Base-by-base conservation (phyloP, 2,329 filamentous ascomycete genomes). In the Cercospora nicotianae region DNA sequence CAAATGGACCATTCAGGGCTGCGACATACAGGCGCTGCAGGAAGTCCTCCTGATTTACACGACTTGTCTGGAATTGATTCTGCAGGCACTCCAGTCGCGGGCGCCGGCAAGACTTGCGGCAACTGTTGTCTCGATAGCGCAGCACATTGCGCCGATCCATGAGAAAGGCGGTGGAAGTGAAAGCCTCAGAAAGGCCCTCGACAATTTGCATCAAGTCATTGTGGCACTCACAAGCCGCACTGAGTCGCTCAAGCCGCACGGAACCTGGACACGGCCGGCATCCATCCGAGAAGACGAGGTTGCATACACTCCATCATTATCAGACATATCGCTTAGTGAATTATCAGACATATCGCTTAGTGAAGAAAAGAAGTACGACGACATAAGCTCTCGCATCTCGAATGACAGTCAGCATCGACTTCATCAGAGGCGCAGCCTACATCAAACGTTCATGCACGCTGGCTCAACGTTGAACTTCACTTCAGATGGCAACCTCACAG, bases 1-100 rank as follows among this genome's bases (percentile, higher is more conserved):
- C 73, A 78, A 79, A 67, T 84, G 82, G 82, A 83, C 82, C 2
- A 77, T 79, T 1, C 80, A 83, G 30, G 81, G 80, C 12, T 81
- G 81, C 0, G 75, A 76, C 60, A 78, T 84, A 23, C 73, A 77
- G 10, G 74, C 78, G 23, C 70, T 84, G 62, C 75, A 77, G 57
- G 75, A 78, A 65, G 75, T 82, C 70, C 72, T 84, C 8, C 77
- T 80, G 30, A 80, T 82, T 77, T 81, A 83, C 66, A 78, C 78
- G 20, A 78, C 74, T 67, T 80, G 79, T 12, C 79, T 82, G 60
- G 75, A 75, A 8, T 67, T 81, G 36, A 77, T 78, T 1, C 79
- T 77, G 69, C 79, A 82, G 67, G 81, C 81, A 16, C 45, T 83
- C 51, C 80, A 82, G 69, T 82, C 81, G 75, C 75, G 77, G 59